Conservation (phyloP, 1,284 basidiomycete genomes). For the Amylostereum chailletii region DNA sequence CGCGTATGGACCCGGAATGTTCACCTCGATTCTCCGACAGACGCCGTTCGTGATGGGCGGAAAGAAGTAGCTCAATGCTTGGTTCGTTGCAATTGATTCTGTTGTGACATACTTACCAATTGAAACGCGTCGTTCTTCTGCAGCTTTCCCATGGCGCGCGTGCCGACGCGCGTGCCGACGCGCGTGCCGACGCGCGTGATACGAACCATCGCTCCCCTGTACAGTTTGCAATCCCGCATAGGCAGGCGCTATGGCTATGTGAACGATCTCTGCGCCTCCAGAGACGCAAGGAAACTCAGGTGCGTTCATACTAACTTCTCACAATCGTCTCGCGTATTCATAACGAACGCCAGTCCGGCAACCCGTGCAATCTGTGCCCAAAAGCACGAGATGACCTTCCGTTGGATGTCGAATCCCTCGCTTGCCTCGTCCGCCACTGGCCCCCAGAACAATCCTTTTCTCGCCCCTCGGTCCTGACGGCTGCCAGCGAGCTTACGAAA, state of each 20-base stretch:
- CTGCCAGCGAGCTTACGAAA: constrained; percentile 18
- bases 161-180: constrained; percentile 61
- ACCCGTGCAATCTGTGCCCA: constrained; percentile 14
- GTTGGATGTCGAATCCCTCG: too few relatives aligned
- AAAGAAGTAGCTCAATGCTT: constrained; percentile 51
- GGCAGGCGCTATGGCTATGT: constrained; percentile 55
- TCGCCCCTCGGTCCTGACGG: constrained; percentile 25
- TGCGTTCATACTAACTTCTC: constrained; percentile 19
- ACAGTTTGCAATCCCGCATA: constrained; percentile 55
- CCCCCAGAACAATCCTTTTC: constrained; percentile 4
- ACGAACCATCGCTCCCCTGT: constrained; percentile 59
- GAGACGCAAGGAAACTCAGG: constrained; percentile 45
- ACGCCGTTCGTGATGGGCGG: constrained; percentile 64
- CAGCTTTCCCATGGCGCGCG: constrained; percentile 60
- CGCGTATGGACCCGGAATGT: constrained; percentile 5
- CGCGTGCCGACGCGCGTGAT: constrained; percentile 40
- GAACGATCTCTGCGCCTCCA: constrained; percentile 46
- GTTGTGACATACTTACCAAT: constrained; percentile 11
- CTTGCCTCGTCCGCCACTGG: too few relatives aligned
- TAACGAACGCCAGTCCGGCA: constrained; percentile 14
- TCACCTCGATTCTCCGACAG: constrained; percentile 27
- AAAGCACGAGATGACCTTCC: too few relatives aligned
- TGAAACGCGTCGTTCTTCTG: constrained; percentile 1
- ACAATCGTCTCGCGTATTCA: neutral
- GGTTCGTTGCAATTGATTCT: constrained; percentile 30